phyloP scores from a whole-genome alignment of 371 early-diverging fungal genomes.

The Saksenaea vasiformis region DNA sequence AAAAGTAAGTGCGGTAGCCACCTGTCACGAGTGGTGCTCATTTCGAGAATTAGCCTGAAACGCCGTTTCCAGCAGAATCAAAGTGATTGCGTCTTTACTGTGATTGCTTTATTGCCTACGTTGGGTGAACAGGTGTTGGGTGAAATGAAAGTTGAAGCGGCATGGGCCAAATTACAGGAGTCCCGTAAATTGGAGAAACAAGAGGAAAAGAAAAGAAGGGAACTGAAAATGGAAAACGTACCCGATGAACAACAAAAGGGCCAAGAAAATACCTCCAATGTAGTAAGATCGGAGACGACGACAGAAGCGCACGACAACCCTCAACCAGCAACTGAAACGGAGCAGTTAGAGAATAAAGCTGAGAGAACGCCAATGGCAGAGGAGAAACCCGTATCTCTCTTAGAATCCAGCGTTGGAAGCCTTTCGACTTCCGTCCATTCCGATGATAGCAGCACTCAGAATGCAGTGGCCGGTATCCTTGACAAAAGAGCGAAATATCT shows the following conservation, averaged over 20 bases:
- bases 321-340: neutral
- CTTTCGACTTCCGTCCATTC: conserved; percentile 18
- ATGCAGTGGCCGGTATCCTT: conserved; percentile 28
- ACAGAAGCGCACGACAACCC: neutral
- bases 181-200: conserved; percentile 43
- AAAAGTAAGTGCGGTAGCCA: conserved; percentile 61
- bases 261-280: neutral
- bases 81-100: conserved; percentile 86
- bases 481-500: conserved; percentile 66
- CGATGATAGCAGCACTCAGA: neutral
- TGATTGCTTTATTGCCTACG: conserved; percentile 77
- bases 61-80: conserved; percentile 93
- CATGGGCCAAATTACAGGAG: conserved; percentile 70
- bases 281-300: neutral
- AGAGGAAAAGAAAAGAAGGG: conserved; percentile 19
- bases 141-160: conserved; percentile 78
- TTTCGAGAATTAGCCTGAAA: conserved; percentile 56
- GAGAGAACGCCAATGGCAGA: conserved; percentile 5
- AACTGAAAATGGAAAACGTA: conserved; percentile 2
- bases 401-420: conserved; percentile 34
- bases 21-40: neutral
- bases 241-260: conserved; percentile 3
- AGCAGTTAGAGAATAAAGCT: conserved; percentile 3
- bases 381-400: neutral
- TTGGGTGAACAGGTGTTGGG: conserved; percentile 76